Evolutionary conservation across 805 yeast species (phyloP), one percentile per base, ranked within the genome.

Genomic region (Saturnispora ahearnii): DNA sequence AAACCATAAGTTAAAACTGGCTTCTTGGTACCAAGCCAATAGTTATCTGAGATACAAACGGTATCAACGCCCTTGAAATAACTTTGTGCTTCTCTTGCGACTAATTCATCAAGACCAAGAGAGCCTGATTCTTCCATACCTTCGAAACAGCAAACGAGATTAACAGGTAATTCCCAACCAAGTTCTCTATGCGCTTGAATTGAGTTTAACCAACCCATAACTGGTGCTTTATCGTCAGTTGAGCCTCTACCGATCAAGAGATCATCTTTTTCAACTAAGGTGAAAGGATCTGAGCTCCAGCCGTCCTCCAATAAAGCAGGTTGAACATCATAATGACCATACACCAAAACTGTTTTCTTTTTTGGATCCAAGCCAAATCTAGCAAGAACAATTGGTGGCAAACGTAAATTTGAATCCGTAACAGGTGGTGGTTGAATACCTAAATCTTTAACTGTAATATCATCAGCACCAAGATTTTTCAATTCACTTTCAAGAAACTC

Each of bases 61-160:
- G 96, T 89, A 64, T 91, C 95, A 45, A 90, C 95, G 40, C 79
- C 82, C 66, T 84, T 82, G 75, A 93, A 93, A 69, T 88, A 93
- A 37, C 69, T 66, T 48, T 76, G 67, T 49, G 95, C 90, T 72
- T 93, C 98, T 40, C 72, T 68, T 46, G 81, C 82, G 61, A 93
- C 84, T 61, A 93, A 77, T 33, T 73, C 81, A 58, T 91, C 99
- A 56, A 93, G 77, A 33, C 98, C 98, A 46, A 87, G 69, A 32
- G 96, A 88, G 24, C 99, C 99, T 55, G 90, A 82, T 71, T 93
- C 99, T 71, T 93, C 99, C 99, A 93, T 93, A 54, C 99, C 98
- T 71, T 93, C 99, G 62, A 93, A 93, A 69, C 96, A 88, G 65
- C 86, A 84, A 45, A 89, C 78, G 59, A 93, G 70, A 71, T 93